Evolutionary conservation across 1,284 basidiomycete species (phyloP).

Genomic region (Rhodotorula sp.): DNA sequence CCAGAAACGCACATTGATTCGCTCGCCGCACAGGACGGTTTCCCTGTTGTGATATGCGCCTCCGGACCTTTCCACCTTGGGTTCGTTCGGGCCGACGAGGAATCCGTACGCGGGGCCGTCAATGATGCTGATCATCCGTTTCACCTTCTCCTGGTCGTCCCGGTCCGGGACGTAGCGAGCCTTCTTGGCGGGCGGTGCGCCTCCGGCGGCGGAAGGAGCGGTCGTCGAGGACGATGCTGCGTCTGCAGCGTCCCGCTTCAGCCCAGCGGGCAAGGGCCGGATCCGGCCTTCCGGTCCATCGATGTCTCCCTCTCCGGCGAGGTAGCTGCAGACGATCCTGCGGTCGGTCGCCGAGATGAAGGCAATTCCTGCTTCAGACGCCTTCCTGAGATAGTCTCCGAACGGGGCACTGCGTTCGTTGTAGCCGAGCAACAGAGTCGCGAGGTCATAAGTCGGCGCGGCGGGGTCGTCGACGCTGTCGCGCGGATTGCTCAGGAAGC

Average conservation of each 20-base stretch:
- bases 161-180: slow-evolving; percentile 69
- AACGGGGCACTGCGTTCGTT: slow-evolving; percentile 65
- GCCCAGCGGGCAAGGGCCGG: neutral
- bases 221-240: slow-evolving; percentile 51
- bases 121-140: slow-evolving; percentile 60
- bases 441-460: slow-evolving; percentile 62
- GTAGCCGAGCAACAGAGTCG: slow-evolving; percentile 78
- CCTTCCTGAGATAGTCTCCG: slow-evolving; percentile 82
- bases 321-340: slow-evolving; percentile 75
- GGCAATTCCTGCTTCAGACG: slow-evolving; percentile 65
- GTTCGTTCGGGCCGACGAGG: slow-evolving; percentile 54
- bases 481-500: slow-evolving; percentile 57
- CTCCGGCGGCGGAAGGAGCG: slow-evolving; percentile 46
- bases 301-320: slow-evolving; percentile 62
- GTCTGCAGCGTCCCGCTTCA: slow-evolving; percentile 7
- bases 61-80: slow-evolving; percentile 61
- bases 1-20: slow-evolving; percentile 61
- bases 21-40: slow-evolving; percentile 70
- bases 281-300: slow-evolving; percentile 12
- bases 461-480: slow-evolving; percentile 51
- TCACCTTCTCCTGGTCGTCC: slow-evolving; percentile 76
- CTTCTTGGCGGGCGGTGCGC: slow-evolving; percentile 50
- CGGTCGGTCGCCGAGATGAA: slow-evolving; percentile 84
- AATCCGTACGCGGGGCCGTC: slow-evolving; percentile 40
- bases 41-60: slow-evolving; percentile 60